phyloP scores from a whole-genome alignment of 2,329 filamentous ascomycete species.

The Aphanoascus verrucosus region DNA sequence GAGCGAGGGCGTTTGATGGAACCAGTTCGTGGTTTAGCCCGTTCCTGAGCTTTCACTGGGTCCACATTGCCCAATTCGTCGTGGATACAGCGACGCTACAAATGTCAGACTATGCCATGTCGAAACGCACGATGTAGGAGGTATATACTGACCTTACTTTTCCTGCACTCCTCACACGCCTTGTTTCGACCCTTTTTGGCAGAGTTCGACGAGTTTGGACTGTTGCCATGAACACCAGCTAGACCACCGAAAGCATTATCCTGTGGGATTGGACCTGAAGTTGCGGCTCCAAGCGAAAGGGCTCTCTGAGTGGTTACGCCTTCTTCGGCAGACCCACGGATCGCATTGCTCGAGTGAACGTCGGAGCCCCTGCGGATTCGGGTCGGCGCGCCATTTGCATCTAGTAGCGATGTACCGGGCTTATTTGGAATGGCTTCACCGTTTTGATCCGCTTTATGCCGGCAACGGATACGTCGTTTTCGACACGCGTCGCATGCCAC shows the following conservation, averaged over 20 bases:
- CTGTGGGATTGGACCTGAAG: neutral
- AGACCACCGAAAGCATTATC: neutral
- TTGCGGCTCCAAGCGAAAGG: neutral
- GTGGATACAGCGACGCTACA: constrained; percentile 55
- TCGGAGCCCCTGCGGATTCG: constrained; percentile 4
- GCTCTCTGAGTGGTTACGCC: neutral
- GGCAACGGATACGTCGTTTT: constrained; percentile 51
- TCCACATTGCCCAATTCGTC: constrained; percentile 55
- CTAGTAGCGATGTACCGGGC: neutral
- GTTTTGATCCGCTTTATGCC: constrained; percentile 48
- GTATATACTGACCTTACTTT: constrained; percentile 49
- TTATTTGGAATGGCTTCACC: constrained; percentile 15
- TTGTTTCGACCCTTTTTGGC: constrained; percentile 51
- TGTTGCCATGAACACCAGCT: constrained; percentile 13
- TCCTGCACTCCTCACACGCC: constrained; percentile 56
- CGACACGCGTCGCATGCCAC: constrained; percentile 54
- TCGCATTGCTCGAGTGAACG: neutral
- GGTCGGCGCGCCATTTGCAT: neutral
- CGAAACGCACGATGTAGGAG: constrained; percentile 3
- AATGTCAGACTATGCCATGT: constrained; percentile 19
- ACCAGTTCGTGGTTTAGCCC: constrained; percentile 48
- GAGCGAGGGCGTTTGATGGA: constrained; percentile 44
- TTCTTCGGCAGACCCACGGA: neutral
- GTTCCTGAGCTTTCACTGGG: constrained; percentile 52
- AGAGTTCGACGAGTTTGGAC: constrained; percentile 29